phyloP scores from a whole-genome alignment of 2,329 filamentous ascomycete genomes.

The Ceratocystis lukuohia region DNA sequence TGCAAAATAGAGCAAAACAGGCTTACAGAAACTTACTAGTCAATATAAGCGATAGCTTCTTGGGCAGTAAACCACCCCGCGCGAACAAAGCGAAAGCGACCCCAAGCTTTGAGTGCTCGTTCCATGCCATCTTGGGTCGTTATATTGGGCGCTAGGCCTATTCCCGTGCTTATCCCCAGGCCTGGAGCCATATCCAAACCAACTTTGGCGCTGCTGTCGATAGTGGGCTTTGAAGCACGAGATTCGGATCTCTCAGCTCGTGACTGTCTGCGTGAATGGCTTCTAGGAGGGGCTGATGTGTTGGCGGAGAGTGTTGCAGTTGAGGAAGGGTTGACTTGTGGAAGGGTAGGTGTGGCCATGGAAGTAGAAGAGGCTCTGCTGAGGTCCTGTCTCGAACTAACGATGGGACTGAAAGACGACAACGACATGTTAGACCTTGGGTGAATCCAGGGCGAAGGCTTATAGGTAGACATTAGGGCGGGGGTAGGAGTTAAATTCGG shows the following conservation, averaged over 20 bases:
- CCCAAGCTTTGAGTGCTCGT: conserved; percentile 76
- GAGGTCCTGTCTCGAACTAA: conserved; percentile 19
- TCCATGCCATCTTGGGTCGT: conserved; percentile 19
- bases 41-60: conserved; percentile 86
- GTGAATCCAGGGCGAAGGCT: conserved; percentile 45
- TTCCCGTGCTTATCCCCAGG: not conserved
- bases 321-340: not conserved
- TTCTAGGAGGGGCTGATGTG: not conserved
- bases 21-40: conserved; percentile 50
- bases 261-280: conserved; percentile 12
- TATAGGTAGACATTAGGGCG: not conserved
- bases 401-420: conserved; percentile 39
- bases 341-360: conserved; percentile 10
- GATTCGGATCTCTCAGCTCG: conserved; percentile 5
- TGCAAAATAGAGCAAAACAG: conserved; percentile 14
- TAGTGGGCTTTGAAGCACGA: conserved; percentile 16
- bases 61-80: conserved; percentile 92
- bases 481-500: not conserved
- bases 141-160: conserved; percentile 32
- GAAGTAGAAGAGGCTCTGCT: conserved; percentile 14
- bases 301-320: not conserved
- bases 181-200: not conserved
- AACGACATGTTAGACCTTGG: conserved; percentile 72
- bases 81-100: conserved; percentile 82
- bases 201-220: conserved; percentile 26